These are phyloP conservation scores for Neofusicoccum ribis DNA, from an alignment of 2,329 filamentous ascomycete species.

Conservation along the genomic window DNA sequence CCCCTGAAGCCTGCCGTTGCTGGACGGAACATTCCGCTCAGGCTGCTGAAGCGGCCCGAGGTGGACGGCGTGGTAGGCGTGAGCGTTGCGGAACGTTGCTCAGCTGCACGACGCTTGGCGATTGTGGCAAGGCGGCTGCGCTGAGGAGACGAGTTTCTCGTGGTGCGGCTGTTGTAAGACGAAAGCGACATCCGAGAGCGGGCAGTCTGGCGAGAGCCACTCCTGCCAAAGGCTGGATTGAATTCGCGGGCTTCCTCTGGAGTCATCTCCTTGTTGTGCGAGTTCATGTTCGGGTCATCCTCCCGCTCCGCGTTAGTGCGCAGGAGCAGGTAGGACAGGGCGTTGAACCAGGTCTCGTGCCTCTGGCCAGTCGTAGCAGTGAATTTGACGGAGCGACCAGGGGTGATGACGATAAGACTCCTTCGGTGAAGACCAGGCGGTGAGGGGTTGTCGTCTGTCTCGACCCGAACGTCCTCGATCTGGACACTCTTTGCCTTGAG, in stretches of 20 bases:
- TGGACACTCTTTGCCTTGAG: constrained; percentile 84
- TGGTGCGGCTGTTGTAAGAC: constrained; percentile 69
- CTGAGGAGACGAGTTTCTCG: constrained; percentile 38
- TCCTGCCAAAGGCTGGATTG: constrained; percentile 62
- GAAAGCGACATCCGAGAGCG: constrained; percentile 64
- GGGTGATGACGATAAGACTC: constrained; percentile 86
- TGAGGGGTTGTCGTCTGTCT: constrained; percentile 92
- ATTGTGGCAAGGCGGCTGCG: constrained; percentile 41
- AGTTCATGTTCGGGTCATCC: constrained; percentile 57
- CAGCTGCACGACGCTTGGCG: constrained; percentile 14
- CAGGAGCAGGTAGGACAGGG: constrained; percentile 86
- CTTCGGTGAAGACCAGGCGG: constrained; percentile 93
- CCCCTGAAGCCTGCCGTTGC: constrained; percentile 43
- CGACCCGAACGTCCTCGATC: constrained; percentile 89
- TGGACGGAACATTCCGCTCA: constrained; percentile 50
- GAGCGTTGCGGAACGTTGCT: constrained; percentile 9
- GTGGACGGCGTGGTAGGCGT: constrained; percentile 41
- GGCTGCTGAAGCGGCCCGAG: constrained; percentile 45
- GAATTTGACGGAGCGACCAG: constrained; percentile 86
- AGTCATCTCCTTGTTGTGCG: constrained; percentile 54
- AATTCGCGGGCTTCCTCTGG: constrained; percentile 71
- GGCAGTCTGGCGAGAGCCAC: constrained; percentile 56
- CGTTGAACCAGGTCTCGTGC: constrained; percentile 99
- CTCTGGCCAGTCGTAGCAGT: constrained; percentile 91
- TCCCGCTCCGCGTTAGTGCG: constrained; percentile 60